phyloP scores from a whole-genome alignment of 2,329 filamentous ascomycete genomes.

The Nemania serpens region DNA sequence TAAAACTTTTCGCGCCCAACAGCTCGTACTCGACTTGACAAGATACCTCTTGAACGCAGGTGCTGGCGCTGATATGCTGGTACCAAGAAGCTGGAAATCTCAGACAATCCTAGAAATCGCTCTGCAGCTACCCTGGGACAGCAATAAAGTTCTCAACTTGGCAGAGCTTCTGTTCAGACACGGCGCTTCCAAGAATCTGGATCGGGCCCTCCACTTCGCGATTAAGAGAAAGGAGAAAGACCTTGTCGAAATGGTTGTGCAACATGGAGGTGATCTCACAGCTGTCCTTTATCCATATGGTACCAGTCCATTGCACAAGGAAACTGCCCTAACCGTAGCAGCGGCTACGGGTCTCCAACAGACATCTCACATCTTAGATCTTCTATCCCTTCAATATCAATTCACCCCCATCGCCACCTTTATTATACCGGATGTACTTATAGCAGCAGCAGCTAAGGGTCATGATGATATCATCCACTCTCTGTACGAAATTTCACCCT shows the following conservation, averaged over 20 bases:
- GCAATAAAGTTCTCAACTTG: too few relatives aligned
- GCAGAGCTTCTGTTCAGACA: background rate
- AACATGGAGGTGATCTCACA: background rate
- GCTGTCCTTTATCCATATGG: background rate
- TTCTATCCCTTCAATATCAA: background rate
- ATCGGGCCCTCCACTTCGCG: background rate
- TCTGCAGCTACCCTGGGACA: too few relatives aligned
- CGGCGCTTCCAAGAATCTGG: background rate
- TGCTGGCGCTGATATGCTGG: too few relatives aligned
- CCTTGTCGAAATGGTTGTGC: background rate
- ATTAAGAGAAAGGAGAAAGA: background rate
- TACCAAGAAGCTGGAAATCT: too few relatives aligned
- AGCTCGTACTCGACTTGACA: too few relatives aligned
- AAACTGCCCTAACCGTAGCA: background rate
- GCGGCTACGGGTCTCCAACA: background rate
- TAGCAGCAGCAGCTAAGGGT: background rate
- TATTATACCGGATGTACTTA: constrained; percentile 6
- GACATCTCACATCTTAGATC: background rate
- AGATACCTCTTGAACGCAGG: too few relatives aligned
- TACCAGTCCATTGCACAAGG: background rate
- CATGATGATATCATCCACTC: background rate
- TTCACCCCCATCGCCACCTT: background rate
- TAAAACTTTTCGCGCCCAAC: too few relatives aligned
- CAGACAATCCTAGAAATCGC: too few relatives aligned
- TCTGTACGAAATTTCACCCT: background rate